Base-by-base conservation (phyloP, 2,329 filamentous ascomycete species). In the Curvularia eragrostidis region DNA sequence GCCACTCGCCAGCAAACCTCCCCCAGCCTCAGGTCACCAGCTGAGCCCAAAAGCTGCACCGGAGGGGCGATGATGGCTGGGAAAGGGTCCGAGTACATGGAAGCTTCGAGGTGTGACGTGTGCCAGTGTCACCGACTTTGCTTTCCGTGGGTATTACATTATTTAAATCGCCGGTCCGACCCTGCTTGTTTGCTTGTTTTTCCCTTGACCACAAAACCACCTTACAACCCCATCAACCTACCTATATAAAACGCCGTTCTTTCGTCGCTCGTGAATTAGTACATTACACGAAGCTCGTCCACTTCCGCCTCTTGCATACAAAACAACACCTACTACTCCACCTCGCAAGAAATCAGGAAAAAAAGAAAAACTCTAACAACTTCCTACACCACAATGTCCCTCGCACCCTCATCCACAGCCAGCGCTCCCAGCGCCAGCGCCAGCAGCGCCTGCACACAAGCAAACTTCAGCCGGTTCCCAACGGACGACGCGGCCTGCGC, bases 401-500 rank as follows among this genome's bases (percentile, higher is more conserved):
- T 58, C 38, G 54, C 59, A 32, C 47, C 62, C 43, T 65, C 67
- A 28, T 63, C 70, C 34, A 23, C 39, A 12, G 3, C 26, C n/a
- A 30, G n/a, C 43, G 58, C 62, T 21, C 39, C 62, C 4, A 57
- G 65, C 4, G 62, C 58, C 48, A 48, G 64, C 48, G 58, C 64
- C 41, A 49, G 54, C 46, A 41, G 64, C 48, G n/a, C n/a, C n/a
- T 75, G 73, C 65, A 42, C 68, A 26, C 63, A 58, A 32, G 61
- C 61, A 28, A 58, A 63, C 63, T 74, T 71, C 60, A 63, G 56
- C 23, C 42, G 63, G 18, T 69, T 72, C 59, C 73, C 72, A 6
- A 70, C 65, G 9, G 19, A 56, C 41, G 73, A 75, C 46, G 55
- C 65, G 34, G 65, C 61, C 56, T 75, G 73, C 63, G 69, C 67